Percentiles rank a stretch among this genome's conserved stretches.
Evolutionary conservation across 1,284 basidiomycete genomes (phyloP).

Genomic region (Flammula alnicola): DNA sequence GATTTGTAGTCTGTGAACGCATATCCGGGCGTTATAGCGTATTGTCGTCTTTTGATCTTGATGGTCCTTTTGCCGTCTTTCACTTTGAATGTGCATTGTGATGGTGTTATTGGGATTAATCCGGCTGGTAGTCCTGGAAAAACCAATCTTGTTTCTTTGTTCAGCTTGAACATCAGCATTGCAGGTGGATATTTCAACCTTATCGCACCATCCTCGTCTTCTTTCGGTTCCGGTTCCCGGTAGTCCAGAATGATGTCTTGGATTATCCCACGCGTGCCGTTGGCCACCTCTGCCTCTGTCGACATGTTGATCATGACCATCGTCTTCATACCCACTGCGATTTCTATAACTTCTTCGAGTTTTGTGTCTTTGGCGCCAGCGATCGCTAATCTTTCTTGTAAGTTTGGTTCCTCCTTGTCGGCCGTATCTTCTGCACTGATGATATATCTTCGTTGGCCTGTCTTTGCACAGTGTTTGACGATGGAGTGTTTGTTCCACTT

Average conservation of each 20-base stretch:
- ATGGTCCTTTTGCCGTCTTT: not conserved
- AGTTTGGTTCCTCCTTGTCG: not conserved
- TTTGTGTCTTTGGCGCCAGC: slow-evolving; percentile 26
- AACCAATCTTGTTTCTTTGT: slow-evolving; percentile 22
- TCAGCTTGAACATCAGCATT: slow-evolving; percentile 35
- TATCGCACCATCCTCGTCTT: slow-evolving; percentile 7
- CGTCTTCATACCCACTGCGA: slow-evolving; percentile 47
- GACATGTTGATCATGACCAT: slow-evolving; percentile 46
- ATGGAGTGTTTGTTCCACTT: slow-evolving; percentile 38
- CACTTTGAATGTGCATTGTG: slow-evolving; percentile 19
- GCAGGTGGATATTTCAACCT: slow-evolving; percentile 36
- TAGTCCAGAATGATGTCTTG: slow-evolving; percentile 37
- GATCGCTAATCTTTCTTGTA: slow-evolving; percentile 19
- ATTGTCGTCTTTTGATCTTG: slow-evolving; percentile 22
- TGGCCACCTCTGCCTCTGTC: slow-evolving; percentile 45
- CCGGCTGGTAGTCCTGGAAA: slow-evolving; percentile 23
- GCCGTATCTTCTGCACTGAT: slow-evolving; percentile 31
- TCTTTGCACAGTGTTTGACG: slow-evolving; percentile 18
- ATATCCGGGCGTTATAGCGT: slow-evolving; percentile 31
- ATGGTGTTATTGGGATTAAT: slow-evolving; percentile 34
- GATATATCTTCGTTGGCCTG: slow-evolving; percentile 22
- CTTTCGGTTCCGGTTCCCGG: too few species aligned
- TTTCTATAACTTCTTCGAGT: slow-evolving; percentile 26
- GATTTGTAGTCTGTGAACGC: slow-evolving; percentile 39
- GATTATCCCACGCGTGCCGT: slow-evolving; percentile 42